Percentiles rank a stretch among this genome's conserved stretches.
Evolutionary conservation across 352 stramenopile species (phyloP).

Genomic region (Phytophthora litchii): DNA sequence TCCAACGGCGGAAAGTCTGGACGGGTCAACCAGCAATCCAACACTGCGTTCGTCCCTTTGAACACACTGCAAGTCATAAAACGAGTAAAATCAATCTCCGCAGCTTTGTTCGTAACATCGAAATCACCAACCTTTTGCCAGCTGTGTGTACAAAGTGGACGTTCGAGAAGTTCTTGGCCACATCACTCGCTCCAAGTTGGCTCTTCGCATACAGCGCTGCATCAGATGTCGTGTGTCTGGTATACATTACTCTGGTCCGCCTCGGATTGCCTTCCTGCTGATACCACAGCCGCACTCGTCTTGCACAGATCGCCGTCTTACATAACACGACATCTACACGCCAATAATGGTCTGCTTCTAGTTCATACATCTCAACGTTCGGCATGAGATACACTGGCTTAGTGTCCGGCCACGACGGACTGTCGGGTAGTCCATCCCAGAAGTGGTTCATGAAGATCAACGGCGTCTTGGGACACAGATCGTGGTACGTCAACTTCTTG

Average conservation of each 20-base stretch:
- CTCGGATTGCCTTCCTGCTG: constrained; percentile 57
- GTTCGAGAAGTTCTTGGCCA: constrained; percentile 42
- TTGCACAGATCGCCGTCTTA: constrained; percentile 57
- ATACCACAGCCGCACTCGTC: constrained; percentile 51
- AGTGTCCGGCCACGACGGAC: constrained; percentile 33
- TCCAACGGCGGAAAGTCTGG: constrained; percentile 48
- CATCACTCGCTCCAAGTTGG: constrained; percentile 8
- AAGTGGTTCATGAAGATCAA: constrained; percentile 72
- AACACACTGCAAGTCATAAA: constrained; percentile 33
- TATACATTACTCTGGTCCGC: constrained; percentile 48
- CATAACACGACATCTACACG: constrained; percentile 54
- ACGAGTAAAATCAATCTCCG: constrained; percentile 6
- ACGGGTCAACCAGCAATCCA: constrained; percentile 56
- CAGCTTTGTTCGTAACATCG: constrained; percentile 1
- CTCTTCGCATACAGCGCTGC: constrained; percentile 37
- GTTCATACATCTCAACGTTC: constrained; percentile 65
- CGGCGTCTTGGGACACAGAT: constrained; percentile 56
- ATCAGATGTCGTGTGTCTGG: constrained; percentile 48
- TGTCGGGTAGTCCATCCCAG: constrained; percentile 39
- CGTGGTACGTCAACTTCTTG: constrained; percentile 49
- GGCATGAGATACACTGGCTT: constrained; percentile 60
- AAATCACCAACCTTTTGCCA: constrained; percentile 36
- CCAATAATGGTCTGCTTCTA: constrained; percentile 48
- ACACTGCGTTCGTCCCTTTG: constrained; percentile 48
- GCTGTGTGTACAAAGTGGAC: constrained; percentile 44